These are phyloP conservation scores for Zymoseptoria brevis DNA, from an alignment of 2,329 filamentous ascomycete species.

Conservation along the genomic window DNA sequence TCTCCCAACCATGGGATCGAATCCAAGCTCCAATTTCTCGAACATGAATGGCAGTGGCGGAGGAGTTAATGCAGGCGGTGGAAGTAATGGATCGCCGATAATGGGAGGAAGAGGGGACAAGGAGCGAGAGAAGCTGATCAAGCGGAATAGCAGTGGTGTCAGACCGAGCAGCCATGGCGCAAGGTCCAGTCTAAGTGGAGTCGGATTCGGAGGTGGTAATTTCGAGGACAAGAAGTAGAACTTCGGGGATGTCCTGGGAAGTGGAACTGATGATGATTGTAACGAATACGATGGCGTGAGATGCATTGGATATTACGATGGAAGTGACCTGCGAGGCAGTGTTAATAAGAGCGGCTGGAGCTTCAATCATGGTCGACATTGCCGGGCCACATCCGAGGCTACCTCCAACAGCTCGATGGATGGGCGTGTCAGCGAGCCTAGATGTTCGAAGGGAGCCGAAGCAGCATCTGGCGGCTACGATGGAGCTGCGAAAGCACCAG, in stretches of 20 bases:
- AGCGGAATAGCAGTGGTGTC: conserved; percentile 19
- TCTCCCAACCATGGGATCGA: conserved; percentile 40
- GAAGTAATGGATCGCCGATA: neutral
- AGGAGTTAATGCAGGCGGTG: neutral
- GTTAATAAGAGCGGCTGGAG: neutral
- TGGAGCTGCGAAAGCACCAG: neutral
- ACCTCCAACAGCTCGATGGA: neutral
- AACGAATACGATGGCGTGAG: neutral
- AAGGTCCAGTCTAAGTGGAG: neutral
- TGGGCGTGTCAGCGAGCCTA: neutral
- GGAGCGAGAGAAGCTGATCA: conserved; percentile 22
- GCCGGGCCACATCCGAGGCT: neutral
- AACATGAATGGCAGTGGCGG: neutral
- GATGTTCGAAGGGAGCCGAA: neutral
- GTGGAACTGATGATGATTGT: neutral
- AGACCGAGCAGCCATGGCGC: conserved; percentile 10
- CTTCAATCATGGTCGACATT: neutral
- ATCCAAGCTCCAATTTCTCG: conserved; percentile 2
- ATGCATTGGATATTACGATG: neutral
- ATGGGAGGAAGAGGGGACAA: conserved; percentile 4
- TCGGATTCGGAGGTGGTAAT: neutral
- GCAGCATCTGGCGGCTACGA: neutral
- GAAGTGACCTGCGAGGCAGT: neutral
- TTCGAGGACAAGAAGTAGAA: neutral
- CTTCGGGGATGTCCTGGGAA: neutral